Percentiles rank a stretch among this genome's conserved stretches.
Evolutionary conservation across 306 rosid genomes (phyloP).

Genomic region (Medicago ruthenica): DNA sequence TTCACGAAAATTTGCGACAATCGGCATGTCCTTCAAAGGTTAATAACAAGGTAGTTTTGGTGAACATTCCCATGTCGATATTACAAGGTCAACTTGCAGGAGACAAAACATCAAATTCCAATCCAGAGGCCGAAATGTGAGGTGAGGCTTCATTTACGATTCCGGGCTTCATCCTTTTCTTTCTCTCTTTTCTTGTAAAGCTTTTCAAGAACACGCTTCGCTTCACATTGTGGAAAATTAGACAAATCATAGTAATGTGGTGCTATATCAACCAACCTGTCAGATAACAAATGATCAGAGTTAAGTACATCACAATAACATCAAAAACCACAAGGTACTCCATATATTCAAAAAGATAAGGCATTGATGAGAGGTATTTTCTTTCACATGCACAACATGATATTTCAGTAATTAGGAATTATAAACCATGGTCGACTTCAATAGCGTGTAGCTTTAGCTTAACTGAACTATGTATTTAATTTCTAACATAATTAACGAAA

Average conservation of each 20-base stretch:
- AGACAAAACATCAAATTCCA: slow-evolving; percentile 23
- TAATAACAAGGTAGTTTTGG: slow-evolving; percentile 1
- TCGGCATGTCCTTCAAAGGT: slow-evolving; percentile 24
- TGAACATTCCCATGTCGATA: slow-evolving; percentile 10
- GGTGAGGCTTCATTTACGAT: slow-evolving; percentile 56
- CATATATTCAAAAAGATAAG: too few species aligned
- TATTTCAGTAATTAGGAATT: too few species aligned
- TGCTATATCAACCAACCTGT: slow-evolving; percentile 90
- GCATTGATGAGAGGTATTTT: too few species aligned
- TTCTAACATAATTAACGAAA: too few species aligned
- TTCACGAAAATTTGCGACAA: slow-evolving; percentile 20
- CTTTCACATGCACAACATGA: too few species aligned
- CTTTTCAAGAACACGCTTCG: slow-evolving; percentile 83
- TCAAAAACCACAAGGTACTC: too few species aligned
- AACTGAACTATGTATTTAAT: too few species aligned
- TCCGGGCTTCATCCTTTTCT: slow-evolving; percentile 65
- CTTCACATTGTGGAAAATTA: slow-evolving; percentile 95
- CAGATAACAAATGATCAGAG: slow-evolving; percentile 16
- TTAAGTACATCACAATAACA: slow-evolving; percentile 16
- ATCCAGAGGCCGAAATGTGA: background rate
- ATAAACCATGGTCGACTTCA: too few species aligned
- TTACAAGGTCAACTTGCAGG: background rate
- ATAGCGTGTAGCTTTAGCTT: too few species aligned
- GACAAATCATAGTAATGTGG: slow-evolving; percentile 82
- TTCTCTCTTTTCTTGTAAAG: slow-evolving; percentile 87